Conservation (phyloP, 2,329 filamentous ascomycete species). For the Cryphonectria carpinicola region DNA sequence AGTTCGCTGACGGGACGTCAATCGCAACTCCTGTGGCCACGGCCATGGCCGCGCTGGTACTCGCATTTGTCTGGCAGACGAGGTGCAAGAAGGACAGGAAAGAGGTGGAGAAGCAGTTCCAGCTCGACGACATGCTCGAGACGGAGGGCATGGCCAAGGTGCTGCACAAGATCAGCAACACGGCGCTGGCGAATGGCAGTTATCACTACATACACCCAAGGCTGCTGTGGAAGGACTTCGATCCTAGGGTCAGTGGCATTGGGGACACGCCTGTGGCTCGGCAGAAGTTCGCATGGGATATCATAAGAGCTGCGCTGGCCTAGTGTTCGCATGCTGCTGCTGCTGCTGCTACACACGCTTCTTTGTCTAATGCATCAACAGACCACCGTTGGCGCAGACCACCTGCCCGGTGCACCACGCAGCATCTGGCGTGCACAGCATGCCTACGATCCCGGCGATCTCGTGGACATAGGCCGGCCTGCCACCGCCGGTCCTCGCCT, state of each 20-base stretch:
- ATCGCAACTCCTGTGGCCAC: background rate
- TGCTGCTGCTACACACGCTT: background rate
- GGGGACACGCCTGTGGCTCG: background rate
- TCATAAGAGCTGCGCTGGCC: background rate
- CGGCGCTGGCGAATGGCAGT: background rate
- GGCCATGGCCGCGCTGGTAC: background rate
- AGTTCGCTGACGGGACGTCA: background rate
- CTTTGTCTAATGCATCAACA: slow-evolving; percentile 48
- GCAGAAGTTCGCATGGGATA: background rate
- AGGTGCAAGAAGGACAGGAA: background rate
- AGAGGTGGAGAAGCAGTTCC: background rate
- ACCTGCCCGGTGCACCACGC: slow-evolving; percentile 80
- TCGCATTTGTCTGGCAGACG: background rate
- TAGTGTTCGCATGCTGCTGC: background rate
- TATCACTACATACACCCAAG: background rate
- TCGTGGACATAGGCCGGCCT: slow-evolving; percentile 69
- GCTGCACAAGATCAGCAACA: background rate
- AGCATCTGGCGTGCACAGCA: slow-evolving; percentile 74
- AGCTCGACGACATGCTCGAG: background rate
- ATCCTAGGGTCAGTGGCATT: background rate
- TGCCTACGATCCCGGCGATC: slow-evolving; percentile 75
- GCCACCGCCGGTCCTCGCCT: slow-evolving; percentile 58
- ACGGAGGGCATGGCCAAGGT: background rate
- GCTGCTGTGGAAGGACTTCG: background rate
- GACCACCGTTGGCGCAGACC: slow-evolving; percentile 79